Conservation (phyloP, 805 yeast species). For the Myxozyma sirexii region DNA sequence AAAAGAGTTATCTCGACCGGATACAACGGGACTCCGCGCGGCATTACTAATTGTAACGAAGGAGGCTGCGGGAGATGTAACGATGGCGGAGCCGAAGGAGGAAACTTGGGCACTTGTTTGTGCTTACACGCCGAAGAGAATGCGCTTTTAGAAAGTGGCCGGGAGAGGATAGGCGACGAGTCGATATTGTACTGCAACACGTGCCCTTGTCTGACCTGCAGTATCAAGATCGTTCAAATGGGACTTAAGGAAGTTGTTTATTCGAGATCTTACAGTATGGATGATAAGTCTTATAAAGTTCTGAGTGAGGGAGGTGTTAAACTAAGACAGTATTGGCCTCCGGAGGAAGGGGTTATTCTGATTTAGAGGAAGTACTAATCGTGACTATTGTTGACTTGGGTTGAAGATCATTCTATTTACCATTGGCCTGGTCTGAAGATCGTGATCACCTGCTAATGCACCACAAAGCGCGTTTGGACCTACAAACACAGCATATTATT, state of each 20-base stretch:
- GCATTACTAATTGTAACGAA: conserved; percentile 83
- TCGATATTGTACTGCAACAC: conserved; percentile 86
- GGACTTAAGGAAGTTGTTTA: conserved; percentile 92
- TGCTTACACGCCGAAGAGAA: conserved; percentile 98
- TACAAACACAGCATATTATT: too few species aligned
- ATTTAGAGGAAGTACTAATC: too few species aligned
- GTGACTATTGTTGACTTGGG: too few species aligned
- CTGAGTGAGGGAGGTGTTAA: conserved; percentile 72
- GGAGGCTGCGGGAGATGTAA: conserved; percentile 96
- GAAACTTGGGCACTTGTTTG: conserved; percentile 75
- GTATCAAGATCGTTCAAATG: conserved; percentile 90
- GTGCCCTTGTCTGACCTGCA: conserved; percentile 93
- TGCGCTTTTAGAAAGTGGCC: conserved; percentile 90
- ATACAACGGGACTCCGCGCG: conserved; percentile 95
- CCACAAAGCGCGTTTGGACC: too few species aligned
- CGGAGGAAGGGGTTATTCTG: conserved; percentile 40
- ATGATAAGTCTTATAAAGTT: conserved; percentile 69
- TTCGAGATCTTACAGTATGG: conserved; percentile 92
- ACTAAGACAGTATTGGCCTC: conserved; percentile 61
- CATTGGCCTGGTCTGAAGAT: too few species aligned
- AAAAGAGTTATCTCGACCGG: conserved; percentile 92
- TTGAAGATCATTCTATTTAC: too few species aligned
- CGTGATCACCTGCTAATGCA: too few species aligned
- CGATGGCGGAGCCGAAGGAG: conserved; percentile 56
- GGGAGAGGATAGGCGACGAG: conserved; percentile 69